Conservation (phyloP, 2,329 filamentous ascomycete species). For the Aspergillus persii region DNA sequence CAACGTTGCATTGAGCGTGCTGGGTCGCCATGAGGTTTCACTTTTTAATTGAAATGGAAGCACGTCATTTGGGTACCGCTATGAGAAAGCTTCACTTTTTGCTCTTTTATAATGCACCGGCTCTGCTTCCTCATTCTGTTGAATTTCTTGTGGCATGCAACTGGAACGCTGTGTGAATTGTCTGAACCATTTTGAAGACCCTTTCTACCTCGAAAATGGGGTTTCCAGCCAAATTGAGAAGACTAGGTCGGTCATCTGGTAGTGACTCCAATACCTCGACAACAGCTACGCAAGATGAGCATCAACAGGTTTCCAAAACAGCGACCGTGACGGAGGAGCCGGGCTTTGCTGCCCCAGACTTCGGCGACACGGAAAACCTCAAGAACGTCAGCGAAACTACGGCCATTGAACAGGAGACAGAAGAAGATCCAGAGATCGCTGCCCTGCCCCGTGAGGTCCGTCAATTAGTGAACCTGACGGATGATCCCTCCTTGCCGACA, state of each 20-base stretch:
- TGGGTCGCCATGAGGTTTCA: background rate
- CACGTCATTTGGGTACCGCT: background rate
- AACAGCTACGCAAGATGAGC: background rate
- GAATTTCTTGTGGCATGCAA: background rate
- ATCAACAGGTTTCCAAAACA: background rate
- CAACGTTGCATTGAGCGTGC: background rate
- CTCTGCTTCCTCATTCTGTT: background rate
- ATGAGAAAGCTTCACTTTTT: background rate
- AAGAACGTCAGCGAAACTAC: constrained; percentile 5
- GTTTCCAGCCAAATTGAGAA: background rate
- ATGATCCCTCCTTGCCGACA: constrained; percentile 56
- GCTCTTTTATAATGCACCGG: background rate
- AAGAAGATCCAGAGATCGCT: constrained; percentile 44
- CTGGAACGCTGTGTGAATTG: background rate
- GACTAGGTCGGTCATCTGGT: background rate
- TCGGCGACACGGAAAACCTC: background rate
- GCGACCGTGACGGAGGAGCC: background rate
- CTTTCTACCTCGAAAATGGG: background rate
- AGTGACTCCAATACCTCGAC: background rate
- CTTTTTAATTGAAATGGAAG: background rate
- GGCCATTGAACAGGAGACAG: constrained; percentile 14
- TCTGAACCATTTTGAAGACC: background rate
- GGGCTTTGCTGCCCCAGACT: background rate
- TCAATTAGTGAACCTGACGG: constrained; percentile 56
- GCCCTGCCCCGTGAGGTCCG: constrained; percentile 57